Conservation (phyloP, 106 monocot genomes). For the Dioscorea zingiberensis region DNA sequence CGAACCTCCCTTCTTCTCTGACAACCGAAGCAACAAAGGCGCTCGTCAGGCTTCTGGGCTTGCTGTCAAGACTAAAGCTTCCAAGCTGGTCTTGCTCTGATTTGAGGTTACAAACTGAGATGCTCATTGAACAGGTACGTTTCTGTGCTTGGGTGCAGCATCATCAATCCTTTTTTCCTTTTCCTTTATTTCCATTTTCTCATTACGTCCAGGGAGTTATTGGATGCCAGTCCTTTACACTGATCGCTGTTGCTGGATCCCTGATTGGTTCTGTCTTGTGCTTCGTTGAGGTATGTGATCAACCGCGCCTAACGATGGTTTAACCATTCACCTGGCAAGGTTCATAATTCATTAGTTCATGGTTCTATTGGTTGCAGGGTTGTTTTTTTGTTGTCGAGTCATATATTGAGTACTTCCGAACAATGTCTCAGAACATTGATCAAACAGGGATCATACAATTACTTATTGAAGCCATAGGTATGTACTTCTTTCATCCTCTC, state of each 20-base stretch:
- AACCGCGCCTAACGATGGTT: too few species aligned
- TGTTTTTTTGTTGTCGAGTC: constrained; percentile 28
- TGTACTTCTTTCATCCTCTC: neutral
- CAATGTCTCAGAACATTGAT: constrained; percentile 10
- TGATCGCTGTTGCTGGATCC: constrained; percentile 42
- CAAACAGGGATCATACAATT: constrained; percentile 22
- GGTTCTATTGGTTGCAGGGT: constrained; percentile 17
- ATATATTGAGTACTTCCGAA: constrained; percentile 15
- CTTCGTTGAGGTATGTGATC: constrained; percentile 23
- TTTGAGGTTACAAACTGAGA: constrained; percentile 4
- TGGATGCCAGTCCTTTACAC: constrained; percentile 31
- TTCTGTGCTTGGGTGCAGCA: neutral
- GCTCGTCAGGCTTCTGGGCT: neutral
- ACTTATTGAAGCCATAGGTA: constrained; percentile 37
- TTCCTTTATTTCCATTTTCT: neutral
- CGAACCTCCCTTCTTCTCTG: neutral
- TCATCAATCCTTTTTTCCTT: neutral
- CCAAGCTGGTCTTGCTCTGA: neutral
- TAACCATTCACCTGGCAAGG: too few species aligned
- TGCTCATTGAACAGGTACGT: constrained; percentile 27
- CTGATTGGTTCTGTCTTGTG: constrained; percentile 38
- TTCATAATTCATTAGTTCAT: too few species aligned
- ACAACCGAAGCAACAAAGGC: neutral
- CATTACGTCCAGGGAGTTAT: constrained; percentile 18
- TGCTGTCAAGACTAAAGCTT: neutral